Base-by-base conservation (phyloP, 345 rosid species). In the Eucalyptus paniculata region DNA sequence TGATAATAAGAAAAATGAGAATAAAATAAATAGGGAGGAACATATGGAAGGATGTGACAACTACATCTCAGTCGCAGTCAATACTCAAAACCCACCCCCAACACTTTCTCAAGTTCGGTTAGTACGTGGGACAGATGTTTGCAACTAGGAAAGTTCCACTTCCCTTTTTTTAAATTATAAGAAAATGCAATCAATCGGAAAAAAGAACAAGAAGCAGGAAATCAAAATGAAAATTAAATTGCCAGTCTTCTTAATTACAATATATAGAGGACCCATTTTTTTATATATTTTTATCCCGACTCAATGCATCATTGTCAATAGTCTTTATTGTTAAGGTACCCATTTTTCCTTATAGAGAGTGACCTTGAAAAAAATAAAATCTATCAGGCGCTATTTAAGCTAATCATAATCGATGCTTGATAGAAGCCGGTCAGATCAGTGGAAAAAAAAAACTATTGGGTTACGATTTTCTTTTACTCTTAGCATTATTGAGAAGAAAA, bases 351-450 rank as follows among this genome's bases (percentile, higher is more conserved):
- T 62, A 62, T 12, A 3, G 16, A 0, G 58, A 21, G 26, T 21
- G 11, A 8, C 58, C 11, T 2, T 0, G 4, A 53, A 17, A 51
- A 17, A 17, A 51, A 18, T 0, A 53, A 53, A 53, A 53, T 19
- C 24, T 53, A 8, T 53, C 5, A 3, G 5, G 5, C 11, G 5
- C 24, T 53, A 28, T 60, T 1, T 60, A 60, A 65, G 10, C 9
- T 8, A 14, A 65, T 65, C 72, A 65, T 65, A n/a, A 28, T 65
- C 2, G 3, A 65, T 28, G 18, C 19, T 7, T 1, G 72, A 65
- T 14, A 4, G 34, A 30, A 62, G n/a, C 12, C 67, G 5, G 15
- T 58, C n/a, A 0, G 67, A 58, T 58, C n/a, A 11, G 15, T 14
- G 72, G 9, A 14, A 0, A 7, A 30, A 30, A n/a, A 0, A 15